Base-by-base conservation (phyloP, 2,329 filamentous ascomycete genomes). In the Ilyonectria mors-panacis region DNA sequence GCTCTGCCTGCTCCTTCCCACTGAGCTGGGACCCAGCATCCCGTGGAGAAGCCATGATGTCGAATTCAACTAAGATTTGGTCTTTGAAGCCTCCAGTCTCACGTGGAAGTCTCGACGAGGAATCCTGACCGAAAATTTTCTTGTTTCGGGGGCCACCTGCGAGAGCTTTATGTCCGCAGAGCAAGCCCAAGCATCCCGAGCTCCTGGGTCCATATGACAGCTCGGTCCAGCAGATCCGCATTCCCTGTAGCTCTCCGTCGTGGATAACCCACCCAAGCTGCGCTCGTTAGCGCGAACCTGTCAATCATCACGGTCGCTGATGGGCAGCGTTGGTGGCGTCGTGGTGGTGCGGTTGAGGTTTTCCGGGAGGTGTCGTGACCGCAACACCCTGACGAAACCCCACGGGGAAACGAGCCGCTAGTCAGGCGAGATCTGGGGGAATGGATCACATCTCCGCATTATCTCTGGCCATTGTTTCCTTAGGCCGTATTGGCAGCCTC, bases 141-240 rank as follows among this genome's bases (percentile, higher is more conserved):
- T 35, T 5, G 12, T 19, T 47, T 12, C 13, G 30, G n/a, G 37
- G 39, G 53, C 48, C 48, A 55, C 33, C 12, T 30, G 5, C 4
- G 9, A 12, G 12, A 7, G 15, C 35, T 60, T 54, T 65, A 56
- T 66, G 45, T 56, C 26, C 19, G 21, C 44, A 37, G 6, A 13
- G 9, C 37, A 28, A 6, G 39, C 30, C 63, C 51, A 57, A 54
- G 26, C 37, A 5, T 30, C 8, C 39, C 26, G 37, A 53, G 15
- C 26, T 13, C 17, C 44, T 59, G 21, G 50, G 17, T 13, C 50
- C 57, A 55, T 13, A 37, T 26, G 35, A 51, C 28, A 48, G 12
- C 53, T 63, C 60, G 60, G 54, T 23, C 57, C 37, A 67, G 48
- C 28, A 60, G 64, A 67, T 59, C 66, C 63, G 57, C 57, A 23